These are phyloP conservation scores for Lavandula angustifolia DNA, from an alignment of 257 asterid species.

Conservation along the genomic window DNA sequence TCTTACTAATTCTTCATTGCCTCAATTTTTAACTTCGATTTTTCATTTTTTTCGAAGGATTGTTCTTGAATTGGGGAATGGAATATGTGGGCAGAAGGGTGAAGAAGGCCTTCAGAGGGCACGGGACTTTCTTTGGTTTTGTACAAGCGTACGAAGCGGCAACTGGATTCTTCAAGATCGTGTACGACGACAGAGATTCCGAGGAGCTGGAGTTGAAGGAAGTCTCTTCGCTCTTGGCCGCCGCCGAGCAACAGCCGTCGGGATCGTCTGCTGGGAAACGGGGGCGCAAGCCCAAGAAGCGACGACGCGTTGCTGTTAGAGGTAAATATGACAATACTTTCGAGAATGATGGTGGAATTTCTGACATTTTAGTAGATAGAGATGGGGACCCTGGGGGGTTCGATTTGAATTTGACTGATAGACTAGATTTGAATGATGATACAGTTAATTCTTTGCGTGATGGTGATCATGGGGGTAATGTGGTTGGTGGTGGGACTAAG, in stretches of 20 bases:
- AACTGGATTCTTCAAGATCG: constrained; percentile 56
- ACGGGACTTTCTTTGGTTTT: constrained; percentile 48
- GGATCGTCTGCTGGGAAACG: constrained; percentile 30
- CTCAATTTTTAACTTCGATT: constrained; percentile 17
- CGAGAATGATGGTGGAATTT: constrained; percentile 32
- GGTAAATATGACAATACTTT: constrained; percentile 40
- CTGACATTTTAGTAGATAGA: constrained; percentile 33
- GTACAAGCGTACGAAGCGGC: constrained; percentile 56
- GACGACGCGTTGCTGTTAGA: constrained; percentile 40
- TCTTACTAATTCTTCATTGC: not conserved
- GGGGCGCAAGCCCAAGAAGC: constrained; percentile 46
- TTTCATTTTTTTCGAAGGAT: constrained; percentile 18
- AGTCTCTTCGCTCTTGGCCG: constrained; percentile 42
- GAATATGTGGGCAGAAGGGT: constrained; percentile 73
- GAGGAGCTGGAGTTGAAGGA: constrained; percentile 59
- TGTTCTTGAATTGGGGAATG: constrained; percentile 48
- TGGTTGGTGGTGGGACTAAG: constrained; percentile 43
- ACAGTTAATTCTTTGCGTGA: constrained; percentile 38
- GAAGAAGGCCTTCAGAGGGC: constrained; percentile 57
- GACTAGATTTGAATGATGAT: constrained; percentile 46
- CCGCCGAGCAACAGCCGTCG: constrained; percentile 34
- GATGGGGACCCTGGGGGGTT: constrained; percentile 38
- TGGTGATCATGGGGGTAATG: constrained; percentile 41
- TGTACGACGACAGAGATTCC: constrained; percentile 69
- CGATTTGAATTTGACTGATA: constrained; percentile 53